These are phyloP conservation scores for Cnidoscolus chayamansa DNA, from an alignment of 441 rosid genomes.

Conservation along the genomic window DNA sequence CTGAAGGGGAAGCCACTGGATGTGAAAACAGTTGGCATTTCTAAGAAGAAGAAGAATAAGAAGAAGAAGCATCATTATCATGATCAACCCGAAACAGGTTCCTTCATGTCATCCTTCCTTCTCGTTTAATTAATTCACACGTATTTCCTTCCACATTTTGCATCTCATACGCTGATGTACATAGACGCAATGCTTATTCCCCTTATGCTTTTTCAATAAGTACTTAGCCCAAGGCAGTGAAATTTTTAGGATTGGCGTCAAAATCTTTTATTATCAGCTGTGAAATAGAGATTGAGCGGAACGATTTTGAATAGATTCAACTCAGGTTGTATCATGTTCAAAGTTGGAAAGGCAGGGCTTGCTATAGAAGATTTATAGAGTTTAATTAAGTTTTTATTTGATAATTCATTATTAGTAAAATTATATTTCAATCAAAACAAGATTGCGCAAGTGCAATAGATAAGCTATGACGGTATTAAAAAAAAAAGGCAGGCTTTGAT, in stretches of 20 bases:
- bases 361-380: neutral
- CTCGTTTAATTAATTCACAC: neutral
- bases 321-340: neutral
- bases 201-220: too few species aligned
- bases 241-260: too few species aligned
- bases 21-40: conserved; percentile 61
- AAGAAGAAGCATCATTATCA: conserved; percentile 21
- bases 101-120: neutral
- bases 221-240: too few species aligned
- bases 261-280: too few species aligned
- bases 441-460: neutral
- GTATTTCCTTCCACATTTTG: neutral
- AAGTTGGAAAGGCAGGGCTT: neutral
- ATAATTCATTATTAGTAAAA: neutral
- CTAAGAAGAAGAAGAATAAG: conserved; percentile 65
- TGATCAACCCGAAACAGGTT: neutral
- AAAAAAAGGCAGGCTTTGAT: too few species aligned
- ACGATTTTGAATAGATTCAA: too few species aligned
- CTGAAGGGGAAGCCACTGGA: conserved; percentile 80
- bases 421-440: neutral
- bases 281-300: too few species aligned
- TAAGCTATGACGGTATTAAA: too few species aligned
- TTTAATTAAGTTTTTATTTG: neutral
- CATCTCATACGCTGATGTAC: neutral
- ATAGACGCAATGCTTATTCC: neutral